Percentiles rank a stretch among this genome's conserved stretches.
Conservation (phyloP, 2,329 filamentous ascomycete species). For the Lachnellula arida region DNA sequence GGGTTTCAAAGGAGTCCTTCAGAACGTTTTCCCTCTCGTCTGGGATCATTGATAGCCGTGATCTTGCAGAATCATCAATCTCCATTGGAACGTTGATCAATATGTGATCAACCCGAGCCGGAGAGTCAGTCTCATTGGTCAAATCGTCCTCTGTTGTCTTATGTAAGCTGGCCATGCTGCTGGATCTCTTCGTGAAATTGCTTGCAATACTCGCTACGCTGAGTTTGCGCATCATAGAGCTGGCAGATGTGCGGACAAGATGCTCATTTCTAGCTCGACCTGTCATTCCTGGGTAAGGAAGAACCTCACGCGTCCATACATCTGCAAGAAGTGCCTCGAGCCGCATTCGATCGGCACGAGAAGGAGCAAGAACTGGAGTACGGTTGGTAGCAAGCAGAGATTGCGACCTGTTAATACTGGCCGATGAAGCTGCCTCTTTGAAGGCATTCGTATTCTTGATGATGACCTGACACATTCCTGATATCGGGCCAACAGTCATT, state of each 20-base stretch:
- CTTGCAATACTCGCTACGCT: slow-evolving; percentile 76
- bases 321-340: slow-evolving; percentile 71
- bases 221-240: slow-evolving; percentile 81
- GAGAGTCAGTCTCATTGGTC: slow-evolving; percentile 13
- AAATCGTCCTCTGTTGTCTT: slow-evolving; percentile 23
- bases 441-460: slow-evolving; percentile 77
- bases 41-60: slow-evolving; percentile 25
- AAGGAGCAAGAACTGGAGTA: slow-evolving; percentile 67
- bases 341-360: slow-evolving; percentile 69
- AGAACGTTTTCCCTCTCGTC: slow-evolving; percentile 27
- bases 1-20: slow-evolving; percentile 17
- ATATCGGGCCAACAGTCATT: slow-evolving; percentile 66
- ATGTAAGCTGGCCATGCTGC: slow-evolving; percentile 29
- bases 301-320: slow-evolving; percentile 75
- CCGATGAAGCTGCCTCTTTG: slow-evolving; percentile 47
- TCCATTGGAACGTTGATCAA: slow-evolving; percentile 16
- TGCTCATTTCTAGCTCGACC: slow-evolving; percentile 61
- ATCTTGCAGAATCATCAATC: slow-evolving; percentile 14
- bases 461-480: slow-evolving; percentile 69
- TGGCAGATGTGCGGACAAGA: slow-evolving; percentile 72
- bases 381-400: slow-evolving; percentile 68
- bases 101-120: slow-evolving; percentile 11
- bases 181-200: slow-evolving; percentile 68
- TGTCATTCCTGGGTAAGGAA: slow-evolving; percentile 82
- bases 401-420: slow-evolving; percentile 69